Evolutionary conservation across 257 asterid genomes (phyloP).

Genomic region (Petrea volubilis): DNA sequence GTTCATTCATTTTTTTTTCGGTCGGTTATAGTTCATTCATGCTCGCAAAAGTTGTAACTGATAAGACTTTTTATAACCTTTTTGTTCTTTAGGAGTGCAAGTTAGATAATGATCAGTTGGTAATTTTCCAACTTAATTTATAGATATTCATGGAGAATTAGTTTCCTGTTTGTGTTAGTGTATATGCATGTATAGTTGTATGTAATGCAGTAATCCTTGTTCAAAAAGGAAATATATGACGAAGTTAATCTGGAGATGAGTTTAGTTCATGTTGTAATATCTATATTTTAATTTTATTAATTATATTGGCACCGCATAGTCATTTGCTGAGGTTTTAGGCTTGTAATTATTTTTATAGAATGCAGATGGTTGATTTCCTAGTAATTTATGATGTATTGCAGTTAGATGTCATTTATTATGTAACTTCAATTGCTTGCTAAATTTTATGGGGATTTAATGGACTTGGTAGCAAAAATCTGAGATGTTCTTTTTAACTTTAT

Average conservation of each 20-base stretch:
- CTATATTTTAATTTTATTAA: background rate
- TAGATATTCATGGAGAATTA: background rate
- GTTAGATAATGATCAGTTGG: background rate
- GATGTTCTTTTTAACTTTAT: too few relatives aligned
- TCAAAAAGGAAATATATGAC: background rate
- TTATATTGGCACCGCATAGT: background rate
- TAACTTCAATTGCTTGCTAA: background rate
- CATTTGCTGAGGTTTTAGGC: background rate
- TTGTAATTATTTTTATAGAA: background rate
- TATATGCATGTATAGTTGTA: background rate
- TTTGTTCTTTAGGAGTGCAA: background rate
- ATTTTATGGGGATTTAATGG: background rate
- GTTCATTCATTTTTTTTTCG: too few relatives aligned
- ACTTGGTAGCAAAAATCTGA: background rate
- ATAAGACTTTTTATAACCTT: background rate
- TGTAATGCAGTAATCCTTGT: background rate
- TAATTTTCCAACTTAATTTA: background rate
- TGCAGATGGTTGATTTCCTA: background rate
- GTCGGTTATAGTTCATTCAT: too few relatives aligned
- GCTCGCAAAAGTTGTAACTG: background rate
- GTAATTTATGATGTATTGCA: background rate
- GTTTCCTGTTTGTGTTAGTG: background rate
- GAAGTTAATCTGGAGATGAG: constrained; percentile 7
- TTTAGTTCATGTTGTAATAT: background rate
- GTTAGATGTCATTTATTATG: background rate